A percentile compares a stretch with the other conserved stretches of the same genome.
Evolutionary conservation across 805 yeast species (phyloP).

Genomic region (Wickerhamiella dianesei): DNA sequence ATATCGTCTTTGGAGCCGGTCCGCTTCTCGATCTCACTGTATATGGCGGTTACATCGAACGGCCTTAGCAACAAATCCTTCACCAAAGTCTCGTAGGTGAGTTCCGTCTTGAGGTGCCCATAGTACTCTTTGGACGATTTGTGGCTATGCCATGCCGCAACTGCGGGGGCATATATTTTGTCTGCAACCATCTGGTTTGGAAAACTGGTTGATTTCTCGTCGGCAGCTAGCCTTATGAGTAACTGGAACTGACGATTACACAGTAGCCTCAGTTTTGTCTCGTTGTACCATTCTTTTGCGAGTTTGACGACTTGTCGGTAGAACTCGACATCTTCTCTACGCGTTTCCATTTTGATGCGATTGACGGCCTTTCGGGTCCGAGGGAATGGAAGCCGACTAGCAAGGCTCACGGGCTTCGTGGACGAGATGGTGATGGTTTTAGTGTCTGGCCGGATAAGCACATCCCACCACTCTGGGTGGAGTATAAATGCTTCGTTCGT

Average conservation of each 20-base stretch:
- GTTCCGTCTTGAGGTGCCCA: slow-evolving; percentile 7
- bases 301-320: background rate
- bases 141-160: slow-evolving; percentile 1
- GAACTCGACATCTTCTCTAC: background rate
- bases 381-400: slow-evolving; percentile 12
- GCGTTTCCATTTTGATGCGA: background rate
- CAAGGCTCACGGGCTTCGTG: background rate
- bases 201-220: background rate
- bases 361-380: background rate
- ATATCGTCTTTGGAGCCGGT: slow-evolving; percentile 21
- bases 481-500: slow-evolving; percentile 45
- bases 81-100: slow-evolving; percentile 21
- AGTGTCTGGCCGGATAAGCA: slow-evolving; percentile 39
- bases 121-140: background rate
- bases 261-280: slow-evolving; percentile 20
- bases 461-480: slow-evolving; percentile 43
- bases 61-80: slow-evolving; percentile 14
- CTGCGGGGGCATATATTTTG: background rate
- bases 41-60: slow-evolving; percentile 20
- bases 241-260: slow-evolving; percentile 1
- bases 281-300: background rate
- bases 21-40: slow-evolving; percentile 16
- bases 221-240: background rate
- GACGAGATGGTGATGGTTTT: slow-evolving; percentile 20
- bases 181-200: background rate